Base-by-base conservation (phyloP, 1,284 basidiomycete species). In the Cerrena zonata region DNA sequence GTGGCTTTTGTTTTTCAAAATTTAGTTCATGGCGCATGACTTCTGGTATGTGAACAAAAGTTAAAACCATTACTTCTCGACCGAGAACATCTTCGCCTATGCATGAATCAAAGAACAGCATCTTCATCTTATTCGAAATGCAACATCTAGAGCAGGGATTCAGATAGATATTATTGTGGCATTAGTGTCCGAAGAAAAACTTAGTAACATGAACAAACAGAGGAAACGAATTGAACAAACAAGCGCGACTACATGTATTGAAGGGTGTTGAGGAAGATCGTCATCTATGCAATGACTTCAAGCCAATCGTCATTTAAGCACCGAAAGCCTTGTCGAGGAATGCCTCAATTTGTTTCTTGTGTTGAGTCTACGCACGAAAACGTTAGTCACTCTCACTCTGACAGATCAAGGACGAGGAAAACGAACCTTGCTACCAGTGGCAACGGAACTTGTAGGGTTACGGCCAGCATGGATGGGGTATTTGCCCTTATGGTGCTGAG, bases 401-500 rank as follows among this genome's bases (percentile, higher is more conserved):
- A 47, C 11, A 38, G 40, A 40, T 26, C 24, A 41, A 47, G 42
- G 13, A 49, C 37, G 43, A 40, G 13, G 18, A 18, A 22, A 26
- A 59, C 73, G 53, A 57, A 84, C 80, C 81, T 94, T 94, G 77
- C 84, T 87, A 53, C 91, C 92, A 23, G 91, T 94, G 15, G 91
- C 92, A 36, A 94, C 87, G 27, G 90, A 94, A 66, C 89, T 87
- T 1, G 87, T 91, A 0, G 92, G 92, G 57, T 84, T 86, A 55
- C 93, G 82, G 40, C 93, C 91, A 38, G 91, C 91, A 65, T 93
- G 94, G 58, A 76, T 73, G 21, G 92, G 87, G 63, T 89, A 87
- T 70, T 94, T 93, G 66, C 85, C 85, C 73, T 87, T 86, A 76
- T 99, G 96, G 71, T 96, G 80, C 68, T 89, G 71, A 2, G 91